A percentile compares a stretch with the other conserved stretches of the same genome.
Conservation (phyloP, 768 basidiomycete species). For the Russula ochroleuca region DNA sequence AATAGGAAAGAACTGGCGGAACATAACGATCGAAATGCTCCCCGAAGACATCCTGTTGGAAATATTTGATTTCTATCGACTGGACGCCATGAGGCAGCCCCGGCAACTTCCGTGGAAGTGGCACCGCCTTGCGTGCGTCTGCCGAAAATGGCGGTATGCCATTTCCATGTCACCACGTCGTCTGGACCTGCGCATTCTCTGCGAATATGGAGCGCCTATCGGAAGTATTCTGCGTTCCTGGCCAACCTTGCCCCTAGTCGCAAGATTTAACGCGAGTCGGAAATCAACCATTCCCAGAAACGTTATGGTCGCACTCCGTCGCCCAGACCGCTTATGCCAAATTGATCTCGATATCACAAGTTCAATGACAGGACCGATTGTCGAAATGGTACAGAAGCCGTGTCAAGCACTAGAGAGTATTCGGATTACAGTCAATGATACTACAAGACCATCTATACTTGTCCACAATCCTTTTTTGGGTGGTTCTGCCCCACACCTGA, state of each 20-base stretch:
- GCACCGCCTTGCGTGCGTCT: neutral
- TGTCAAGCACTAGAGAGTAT: no score
- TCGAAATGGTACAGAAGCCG: constrained; percentile 32
- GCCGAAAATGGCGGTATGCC: neutral
- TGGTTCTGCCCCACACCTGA: constrained; percentile 3
- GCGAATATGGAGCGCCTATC: neutral
- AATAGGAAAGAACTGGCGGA: neutral
- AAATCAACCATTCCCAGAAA: no score
- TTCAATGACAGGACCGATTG: constrained; percentile 19
- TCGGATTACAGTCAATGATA: no score
- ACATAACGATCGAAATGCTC: neutral
- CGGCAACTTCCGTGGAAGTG: constrained; percentile 2
- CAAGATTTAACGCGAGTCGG: neutral
- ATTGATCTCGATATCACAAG: neutral
- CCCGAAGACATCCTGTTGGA: neutral
- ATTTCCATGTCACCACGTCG: neutral
- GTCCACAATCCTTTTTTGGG: constrained; percentile 24
- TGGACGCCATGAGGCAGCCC: neutral
- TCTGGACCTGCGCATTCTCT: neutral
- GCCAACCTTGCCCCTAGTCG: constrained; percentile 3
- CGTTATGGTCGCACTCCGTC: no score
- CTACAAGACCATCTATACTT: no score
- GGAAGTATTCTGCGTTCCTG: neutral
- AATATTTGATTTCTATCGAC: neutral
- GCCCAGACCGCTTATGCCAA: neutral